phyloP scores from a whole-genome alignment of 768 basidiomycete genomes.

The Boletus fagicola region DNA sequence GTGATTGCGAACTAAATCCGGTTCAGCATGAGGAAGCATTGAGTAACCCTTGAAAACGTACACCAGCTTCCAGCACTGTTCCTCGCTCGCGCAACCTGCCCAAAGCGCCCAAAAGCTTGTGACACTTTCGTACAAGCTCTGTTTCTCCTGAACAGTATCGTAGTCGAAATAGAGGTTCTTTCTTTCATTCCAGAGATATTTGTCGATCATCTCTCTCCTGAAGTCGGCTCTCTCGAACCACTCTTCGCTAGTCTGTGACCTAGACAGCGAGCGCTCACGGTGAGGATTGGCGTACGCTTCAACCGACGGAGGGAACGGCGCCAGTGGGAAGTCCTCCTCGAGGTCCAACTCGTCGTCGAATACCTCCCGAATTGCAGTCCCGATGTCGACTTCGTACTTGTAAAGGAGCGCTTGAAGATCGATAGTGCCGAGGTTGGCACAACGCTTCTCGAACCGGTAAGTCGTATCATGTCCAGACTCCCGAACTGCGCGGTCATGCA shows the following conservation, averaged over 20 bases:
- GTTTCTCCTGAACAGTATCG: conserved; percentile 86
- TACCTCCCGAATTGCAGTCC: conserved; percentile 93
- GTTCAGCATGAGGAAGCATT: conserved; percentile 16
- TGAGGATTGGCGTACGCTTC: conserved; percentile 64
- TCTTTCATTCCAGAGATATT: conserved; percentile 95
- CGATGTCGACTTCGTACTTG: conserved; percentile 99
- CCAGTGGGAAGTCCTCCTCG: conserved; percentile 87
- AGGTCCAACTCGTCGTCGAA: conserved; percentile 91
- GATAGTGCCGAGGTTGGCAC: conserved; percentile 94
- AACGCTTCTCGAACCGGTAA: conserved; percentile 96
- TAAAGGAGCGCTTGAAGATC: conserved; percentile 94
- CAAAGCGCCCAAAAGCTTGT: conserved; percentile 95
- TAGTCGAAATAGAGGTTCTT: conserved; percentile 95
- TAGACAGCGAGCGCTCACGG: conserved; percentile 56
- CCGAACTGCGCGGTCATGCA: conserved; percentile 94
- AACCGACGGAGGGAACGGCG: conserved; percentile 86
- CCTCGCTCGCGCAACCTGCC: conserved; percentile 96
- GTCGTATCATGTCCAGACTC: conserved; percentile 97
- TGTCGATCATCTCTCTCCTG: conserved; percentile 83
- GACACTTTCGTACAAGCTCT: conserved; percentile 95
- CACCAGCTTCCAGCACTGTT: conserved; percentile 93
- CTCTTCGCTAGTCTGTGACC: conserved; percentile 74
- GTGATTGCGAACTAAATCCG: conserved; percentile 63
- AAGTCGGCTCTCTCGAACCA: conserved; percentile 92
- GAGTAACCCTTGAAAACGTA: conserved; percentile 42